A percentile compares a stretch with the other conserved stretches of the same genome.
Evolutionary conservation across 805 yeast species (phyloP).

Genomic region (Wickerhamomyces mucosus): DNA sequence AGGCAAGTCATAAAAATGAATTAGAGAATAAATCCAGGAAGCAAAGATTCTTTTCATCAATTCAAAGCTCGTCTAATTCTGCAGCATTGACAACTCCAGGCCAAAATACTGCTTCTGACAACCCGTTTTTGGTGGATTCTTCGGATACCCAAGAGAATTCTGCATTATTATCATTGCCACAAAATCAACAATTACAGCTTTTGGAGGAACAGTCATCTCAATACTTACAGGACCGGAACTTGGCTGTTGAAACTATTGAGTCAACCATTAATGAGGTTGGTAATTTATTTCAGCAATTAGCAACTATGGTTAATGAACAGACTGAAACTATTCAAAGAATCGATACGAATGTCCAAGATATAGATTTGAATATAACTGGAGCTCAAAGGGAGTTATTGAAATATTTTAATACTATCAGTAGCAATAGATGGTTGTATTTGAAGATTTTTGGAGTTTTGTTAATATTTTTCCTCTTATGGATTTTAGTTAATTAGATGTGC

Average conservation of each 20-base stretch:
- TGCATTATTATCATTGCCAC: slow-evolving; percentile 62
- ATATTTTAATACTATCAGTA: slow-evolving; percentile 79
- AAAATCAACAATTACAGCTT: slow-evolving; percentile 71
- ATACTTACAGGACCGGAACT: slow-evolving; percentile 73
- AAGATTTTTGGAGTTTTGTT: slow-evolving; percentile 84
- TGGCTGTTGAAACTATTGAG: slow-evolving; percentile 94
- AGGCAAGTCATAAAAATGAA: slow-evolving; percentile 77
- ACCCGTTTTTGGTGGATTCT: slow-evolving; percentile 28
- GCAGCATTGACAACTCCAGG: slow-evolving; percentile 9
- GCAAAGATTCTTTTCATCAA: slow-evolving; percentile 63
- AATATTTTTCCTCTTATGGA: slow-evolving; percentile 70
- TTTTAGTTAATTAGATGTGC: slow-evolving; percentile 46
- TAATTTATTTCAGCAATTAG: slow-evolving; percentile 84
- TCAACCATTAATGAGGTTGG: slow-evolving; percentile 97
- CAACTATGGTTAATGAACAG: slow-evolving; percentile 96
- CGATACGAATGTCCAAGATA: slow-evolving; percentile 91
- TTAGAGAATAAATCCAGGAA: slow-evolving; percentile 71
- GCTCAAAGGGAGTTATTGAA: slow-evolving; percentile 91
- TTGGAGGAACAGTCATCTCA: slow-evolving; percentile 73
- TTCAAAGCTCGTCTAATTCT: slow-evolving; percentile 12
- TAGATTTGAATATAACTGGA: slow-evolving; percentile 78
- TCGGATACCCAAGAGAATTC: slow-evolving; percentile 10
- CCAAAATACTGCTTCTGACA: slow-evolving; percentile 16
- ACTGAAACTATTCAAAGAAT: slow-evolving; percentile 94
- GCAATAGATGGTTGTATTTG: slow-evolving; percentile 86